phyloP scores from a whole-genome alignment of 73 alveolate genomes.

The Paramecium octaurelia region DNA sequence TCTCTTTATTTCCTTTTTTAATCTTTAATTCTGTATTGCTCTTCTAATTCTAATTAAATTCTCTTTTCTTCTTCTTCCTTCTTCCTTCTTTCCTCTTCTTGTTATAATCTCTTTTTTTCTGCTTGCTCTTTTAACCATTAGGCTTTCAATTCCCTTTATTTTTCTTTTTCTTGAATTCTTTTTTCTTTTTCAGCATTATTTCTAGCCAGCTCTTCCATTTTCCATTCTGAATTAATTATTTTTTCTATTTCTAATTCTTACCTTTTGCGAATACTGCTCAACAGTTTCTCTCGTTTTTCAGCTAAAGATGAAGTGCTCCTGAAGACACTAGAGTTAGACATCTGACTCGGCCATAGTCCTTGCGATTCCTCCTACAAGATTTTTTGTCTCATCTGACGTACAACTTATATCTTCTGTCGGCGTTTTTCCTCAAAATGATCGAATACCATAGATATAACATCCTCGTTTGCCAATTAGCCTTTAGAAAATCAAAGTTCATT shows the following conservation, averaged over 20 bases:
- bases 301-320: slow-evolving; percentile 25
- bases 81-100: slow-evolving; percentile 30
- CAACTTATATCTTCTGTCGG: neutral
- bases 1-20: neutral
- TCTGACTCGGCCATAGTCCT: slow-evolving; percentile 29
- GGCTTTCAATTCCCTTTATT: neutral
- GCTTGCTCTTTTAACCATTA: neutral
- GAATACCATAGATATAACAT: neutral
- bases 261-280: neutral
- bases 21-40: neutral
- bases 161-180: slow-evolving; percentile 21
- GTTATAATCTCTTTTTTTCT: neutral
- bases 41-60: neutral
- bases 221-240: neutral
- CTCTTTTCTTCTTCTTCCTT: slow-evolving; percentile 23
- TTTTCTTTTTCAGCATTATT: slow-evolving; percentile 2
- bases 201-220: neutral
- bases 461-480: slow-evolving; percentile 10
- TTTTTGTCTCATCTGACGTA: slow-evolving; percentile 31
- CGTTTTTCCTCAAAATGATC: slow-evolving; percentile 44
- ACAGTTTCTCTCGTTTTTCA: slow-evolving; percentile 23
- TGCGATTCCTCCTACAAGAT: neutral
- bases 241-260: slow-evolving; percentile 24
- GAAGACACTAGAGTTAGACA: neutral
- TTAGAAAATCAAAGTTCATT: neutral